Evolutionary conservation across 2,329 filamentous ascomycete species (phyloP).

Genomic region (Cladosporium colombiae): DNA sequence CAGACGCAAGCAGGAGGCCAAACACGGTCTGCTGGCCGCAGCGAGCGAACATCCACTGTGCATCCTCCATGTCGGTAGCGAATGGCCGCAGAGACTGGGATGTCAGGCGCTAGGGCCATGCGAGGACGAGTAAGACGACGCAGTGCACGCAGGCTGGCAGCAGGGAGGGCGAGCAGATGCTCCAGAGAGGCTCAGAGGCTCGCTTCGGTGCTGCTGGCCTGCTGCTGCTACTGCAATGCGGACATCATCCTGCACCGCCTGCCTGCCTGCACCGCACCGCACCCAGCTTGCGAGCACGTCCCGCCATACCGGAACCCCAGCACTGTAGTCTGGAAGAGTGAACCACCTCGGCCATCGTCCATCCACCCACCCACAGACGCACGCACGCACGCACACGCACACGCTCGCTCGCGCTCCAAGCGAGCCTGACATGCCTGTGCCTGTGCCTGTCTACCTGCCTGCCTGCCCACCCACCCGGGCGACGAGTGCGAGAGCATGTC

Average conservation of each 20-base stretch:
- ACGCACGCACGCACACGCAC: neutral
- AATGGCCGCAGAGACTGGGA: conserved; percentile 4
- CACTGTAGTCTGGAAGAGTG: neutral
- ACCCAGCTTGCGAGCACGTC: neutral
- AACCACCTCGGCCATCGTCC: neutral
- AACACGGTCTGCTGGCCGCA: conserved; percentile 18
- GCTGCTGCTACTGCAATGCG: neutral
- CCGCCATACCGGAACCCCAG: neutral
- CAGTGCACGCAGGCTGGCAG: neutral
- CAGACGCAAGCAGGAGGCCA: conserved; percentile 19
- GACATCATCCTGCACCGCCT: neutral
- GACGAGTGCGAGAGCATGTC: neutral
- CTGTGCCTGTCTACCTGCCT: neutral
- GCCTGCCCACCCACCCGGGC: neutral
- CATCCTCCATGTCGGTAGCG: conserved; percentile 12
- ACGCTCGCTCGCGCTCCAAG: neutral
- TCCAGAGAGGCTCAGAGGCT: neutral
- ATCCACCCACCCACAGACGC: neutral
- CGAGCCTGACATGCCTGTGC: neutral
- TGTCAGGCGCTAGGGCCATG: conserved; percentile 5
- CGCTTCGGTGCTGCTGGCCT: neutral
- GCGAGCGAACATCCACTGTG: conserved; percentile 1
- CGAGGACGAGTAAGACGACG: conserved; percentile 10
- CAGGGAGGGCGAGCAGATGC: neutral
- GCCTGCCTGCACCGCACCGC: neutral